phyloP scores from a whole-genome alignment of 768 basidiomycete genomes.

The Dacryopinax spathularia region DNA sequence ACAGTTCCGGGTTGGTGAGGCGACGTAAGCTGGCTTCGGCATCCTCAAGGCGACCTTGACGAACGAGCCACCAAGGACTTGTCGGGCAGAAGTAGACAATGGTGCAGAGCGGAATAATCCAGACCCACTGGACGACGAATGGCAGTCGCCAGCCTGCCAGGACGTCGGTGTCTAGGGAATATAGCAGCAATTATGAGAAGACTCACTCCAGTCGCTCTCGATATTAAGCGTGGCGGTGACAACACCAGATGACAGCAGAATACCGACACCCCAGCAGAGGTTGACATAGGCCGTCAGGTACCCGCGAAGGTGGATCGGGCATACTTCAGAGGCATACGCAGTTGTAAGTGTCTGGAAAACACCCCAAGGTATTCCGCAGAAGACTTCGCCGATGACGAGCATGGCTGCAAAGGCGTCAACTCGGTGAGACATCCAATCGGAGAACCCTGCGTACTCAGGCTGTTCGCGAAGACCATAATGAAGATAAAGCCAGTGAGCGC shows the following conservation, averaged over 20 bases:
- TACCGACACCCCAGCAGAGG: constrained; percentile 24
- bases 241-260: constrained; percentile 18
- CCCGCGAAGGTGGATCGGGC: constrained; percentile 21
- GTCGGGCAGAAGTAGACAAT: constrained; percentile 20
- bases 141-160: constrained; percentile 13
- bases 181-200: too few species aligned
- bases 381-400: constrained; percentile 15
- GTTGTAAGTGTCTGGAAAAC: constrained; percentile 22
- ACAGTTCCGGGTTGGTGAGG: constrained; percentile 9
- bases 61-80: constrained; percentile 23
- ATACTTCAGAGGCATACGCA: constrained; percentile 25
- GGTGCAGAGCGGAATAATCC: constrained; percentile 22
- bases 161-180: too few species aligned
- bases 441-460: constrained; percentile 11
- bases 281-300: constrained; percentile 23
- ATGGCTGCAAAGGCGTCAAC: constrained; percentile 8
- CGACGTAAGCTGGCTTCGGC: constrained; percentile 18
- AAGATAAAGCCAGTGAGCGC: constrained; percentile 15
- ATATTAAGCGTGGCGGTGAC: constrained; percentile 14
- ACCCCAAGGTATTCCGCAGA: constrained; percentile 26
- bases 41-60: constrained; percentile 20
- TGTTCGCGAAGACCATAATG: constrained; percentile 17
- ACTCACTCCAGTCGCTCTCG: constrained; percentile 16
- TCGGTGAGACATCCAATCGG: neutral
- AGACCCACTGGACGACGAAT: constrained; percentile 23